A percentile compares a stretch with the other conserved stretches of the same genome.
Evolutionary conservation across 2,329 filamentous ascomycete species (phyloP).

Genomic region (Fusarium hostae): DNA sequence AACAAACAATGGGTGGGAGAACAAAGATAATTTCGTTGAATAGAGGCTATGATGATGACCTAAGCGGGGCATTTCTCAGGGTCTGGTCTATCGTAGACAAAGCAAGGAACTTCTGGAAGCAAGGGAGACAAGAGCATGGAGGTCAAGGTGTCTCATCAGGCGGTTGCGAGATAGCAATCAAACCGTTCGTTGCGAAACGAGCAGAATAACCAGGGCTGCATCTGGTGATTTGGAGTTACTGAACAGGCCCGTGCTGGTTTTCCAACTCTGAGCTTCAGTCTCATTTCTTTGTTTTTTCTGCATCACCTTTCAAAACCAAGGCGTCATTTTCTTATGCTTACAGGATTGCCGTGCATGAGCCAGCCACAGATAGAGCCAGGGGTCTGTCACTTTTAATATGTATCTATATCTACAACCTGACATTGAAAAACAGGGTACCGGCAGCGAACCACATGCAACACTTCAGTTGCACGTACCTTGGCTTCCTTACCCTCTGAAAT

Average conservation of each 20-base stretch:
- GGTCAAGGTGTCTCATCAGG: conserved; percentile 19
- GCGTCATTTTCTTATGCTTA: conserved; percentile 26
- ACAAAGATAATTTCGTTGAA: conserved; percentile 1
- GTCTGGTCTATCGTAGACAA: conserved; percentile 10
- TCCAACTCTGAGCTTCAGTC: not conserved
- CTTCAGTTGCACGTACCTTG: not conserved
- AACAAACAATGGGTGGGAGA: conserved; percentile 10
- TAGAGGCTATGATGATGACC: conserved; percentile 6
- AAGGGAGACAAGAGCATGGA: conserved; percentile 19
- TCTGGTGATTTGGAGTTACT: not conserved
- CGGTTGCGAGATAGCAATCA: conserved; percentile 10
- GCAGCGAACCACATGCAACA: not conserved
- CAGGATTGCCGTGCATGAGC: conserved; percentile 19
- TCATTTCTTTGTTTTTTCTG: conserved; percentile 4
- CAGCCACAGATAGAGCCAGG: conserved; percentile 1
- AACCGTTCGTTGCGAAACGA: not conserved
- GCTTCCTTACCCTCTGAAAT: not conserved
- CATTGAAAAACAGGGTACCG: not conserved
- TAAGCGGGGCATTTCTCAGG: conserved; percentile 4
- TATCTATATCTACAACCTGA: not conserved
- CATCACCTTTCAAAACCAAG: not conserved
- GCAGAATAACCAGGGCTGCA: not conserved
- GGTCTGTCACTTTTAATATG: not conserved
- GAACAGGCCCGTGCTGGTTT: conserved; percentile 10
- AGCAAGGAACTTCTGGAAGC: conserved; percentile 4